A percentile compares a stretch with the other conserved stretches of the same genome.
phyloP scores from a whole-genome alignment of 2,329 filamentous ascomycete species.

The Colletotrichum neosansevieriae region DNA sequence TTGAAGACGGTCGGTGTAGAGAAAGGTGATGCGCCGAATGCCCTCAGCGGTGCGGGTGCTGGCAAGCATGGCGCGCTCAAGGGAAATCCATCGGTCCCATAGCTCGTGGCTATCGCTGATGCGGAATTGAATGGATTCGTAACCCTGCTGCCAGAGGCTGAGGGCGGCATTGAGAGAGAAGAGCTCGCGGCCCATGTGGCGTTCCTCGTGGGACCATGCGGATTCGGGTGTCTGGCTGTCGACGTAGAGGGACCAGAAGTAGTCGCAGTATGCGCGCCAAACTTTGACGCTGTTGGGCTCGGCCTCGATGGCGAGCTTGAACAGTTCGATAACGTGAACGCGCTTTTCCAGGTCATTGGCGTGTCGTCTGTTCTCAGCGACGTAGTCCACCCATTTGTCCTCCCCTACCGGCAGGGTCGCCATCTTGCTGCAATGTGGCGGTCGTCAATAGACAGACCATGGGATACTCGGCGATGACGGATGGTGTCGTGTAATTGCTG shows the following conservation, averaged over 20 bases:
- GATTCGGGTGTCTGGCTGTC: conserved; percentile 69
- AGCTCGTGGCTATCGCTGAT: conserved; percentile 81
- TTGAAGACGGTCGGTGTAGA: conserved; percentile 77
- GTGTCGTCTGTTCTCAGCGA: conserved; percentile 76
- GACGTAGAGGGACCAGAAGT: conserved; percentile 78
- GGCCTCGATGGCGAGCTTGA: conserved; percentile 75
- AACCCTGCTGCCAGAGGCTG: conserved; percentile 78
- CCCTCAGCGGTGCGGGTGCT: conserved; percentile 66
- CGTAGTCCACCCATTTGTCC: conserved; percentile 81
- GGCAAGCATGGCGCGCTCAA: conserved; percentile 76
- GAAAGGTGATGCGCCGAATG: conserved; percentile 73
- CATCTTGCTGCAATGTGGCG: conserved; percentile 51
- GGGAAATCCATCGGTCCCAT: conserved; percentile 83
- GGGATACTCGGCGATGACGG: conserved; percentile 14
- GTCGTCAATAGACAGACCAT: conserved; percentile 40
- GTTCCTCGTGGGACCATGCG: conserved; percentile 75
- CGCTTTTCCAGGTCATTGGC: conserved; percentile 74
- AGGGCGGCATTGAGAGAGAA: conserved; percentile 77
- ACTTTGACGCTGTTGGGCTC: conserved; percentile 80
- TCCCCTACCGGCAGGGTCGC: conserved; percentile 74
- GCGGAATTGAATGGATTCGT: conserved; percentile 78
- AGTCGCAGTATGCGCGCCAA: conserved; percentile 84
- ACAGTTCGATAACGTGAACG: conserved; percentile 78
- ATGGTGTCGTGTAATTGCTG: background rate
- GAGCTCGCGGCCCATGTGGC: conserved; percentile 74